A percentile compares a stretch with the other conserved stretches of the same genome.
phyloP scores from a whole-genome alignment of 495 filamentous ascomycete species.

The Aeminium ludgeri region DNA sequence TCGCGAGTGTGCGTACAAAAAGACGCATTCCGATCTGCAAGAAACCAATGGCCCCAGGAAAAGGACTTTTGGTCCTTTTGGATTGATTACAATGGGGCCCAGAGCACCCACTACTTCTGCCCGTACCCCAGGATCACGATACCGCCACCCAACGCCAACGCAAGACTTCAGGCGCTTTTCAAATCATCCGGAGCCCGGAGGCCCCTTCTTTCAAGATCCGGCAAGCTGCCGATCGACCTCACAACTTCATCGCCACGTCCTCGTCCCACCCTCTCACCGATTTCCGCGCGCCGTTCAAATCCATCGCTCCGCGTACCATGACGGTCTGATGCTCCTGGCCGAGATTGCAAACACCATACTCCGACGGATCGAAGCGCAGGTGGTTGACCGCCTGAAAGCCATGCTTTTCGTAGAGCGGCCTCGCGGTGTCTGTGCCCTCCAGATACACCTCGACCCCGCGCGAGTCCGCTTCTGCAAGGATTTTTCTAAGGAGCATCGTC shows the following conservation, averaged over 20 bases:
- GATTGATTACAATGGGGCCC: too few species aligned
- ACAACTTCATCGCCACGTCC: background rate
- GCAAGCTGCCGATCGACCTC: too few species aligned
- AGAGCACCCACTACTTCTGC: too few species aligned
- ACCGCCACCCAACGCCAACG: too few species aligned
- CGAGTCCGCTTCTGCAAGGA: conserved; percentile 15
- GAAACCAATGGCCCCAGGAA: too few species aligned
- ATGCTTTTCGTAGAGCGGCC: conserved; percentile 15
- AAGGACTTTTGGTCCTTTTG: too few species aligned
- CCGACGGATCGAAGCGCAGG: conserved; percentile 8
- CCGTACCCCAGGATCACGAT: too few species aligned
- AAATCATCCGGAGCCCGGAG: too few species aligned
- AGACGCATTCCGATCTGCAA: too few species aligned
- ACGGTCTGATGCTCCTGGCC: conserved; percentile 10
- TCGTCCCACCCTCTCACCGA: conserved; percentile 2
- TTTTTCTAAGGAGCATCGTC: conserved; percentile 8
- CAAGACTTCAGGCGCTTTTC: too few species aligned
- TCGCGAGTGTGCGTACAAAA: too few species aligned
- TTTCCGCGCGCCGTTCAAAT: background rate
- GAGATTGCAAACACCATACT: conserved; percentile 8
- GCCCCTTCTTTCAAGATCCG: too few species aligned
- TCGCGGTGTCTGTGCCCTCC: conserved; percentile 16
- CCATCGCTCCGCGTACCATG: conserved; percentile 11
- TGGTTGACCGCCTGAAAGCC: conserved; percentile 12
- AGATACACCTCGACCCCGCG: conserved; percentile 12